phyloP scores from a whole-genome alignment of 257 asterid species.

The Fraxinus excelsior region DNA sequence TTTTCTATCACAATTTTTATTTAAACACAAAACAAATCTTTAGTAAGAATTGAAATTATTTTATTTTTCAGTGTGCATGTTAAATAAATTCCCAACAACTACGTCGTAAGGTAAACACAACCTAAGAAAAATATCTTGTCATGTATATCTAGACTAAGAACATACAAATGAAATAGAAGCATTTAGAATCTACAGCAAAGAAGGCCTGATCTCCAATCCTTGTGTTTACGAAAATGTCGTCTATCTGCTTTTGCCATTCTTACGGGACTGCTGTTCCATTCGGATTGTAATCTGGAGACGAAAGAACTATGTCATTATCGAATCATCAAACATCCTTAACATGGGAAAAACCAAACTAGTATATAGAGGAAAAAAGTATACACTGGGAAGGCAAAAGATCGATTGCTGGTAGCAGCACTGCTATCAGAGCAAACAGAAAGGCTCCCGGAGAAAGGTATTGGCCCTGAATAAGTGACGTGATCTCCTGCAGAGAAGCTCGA shows the following conservation, averaged over 20 bases:
- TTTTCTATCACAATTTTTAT: too few relatives aligned
- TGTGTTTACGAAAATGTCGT: conserved; percentile 52
- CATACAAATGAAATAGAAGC: conserved; percentile 22
- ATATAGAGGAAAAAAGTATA: conserved; percentile 20
- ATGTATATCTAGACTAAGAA: conserved; percentile 43
- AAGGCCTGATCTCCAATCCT: conserved; percentile 76
- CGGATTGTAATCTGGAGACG: conserved; percentile 61
- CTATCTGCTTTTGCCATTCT: conserved; percentile 65
- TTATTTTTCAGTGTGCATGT: too few relatives aligned
- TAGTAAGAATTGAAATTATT: too few relatives aligned
- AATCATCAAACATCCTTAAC: background rate
- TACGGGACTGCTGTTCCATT: conserved; percentile 86
- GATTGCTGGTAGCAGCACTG: conserved; percentile 53
- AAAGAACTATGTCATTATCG: background rate
- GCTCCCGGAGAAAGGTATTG: conserved; percentile 47
- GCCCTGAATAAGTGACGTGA: conserved; percentile 37
- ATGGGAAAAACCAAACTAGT: background rate
- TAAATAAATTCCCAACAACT: background rate
- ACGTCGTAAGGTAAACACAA: conserved; percentile 28
- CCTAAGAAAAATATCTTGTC: conserved; percentile 31
- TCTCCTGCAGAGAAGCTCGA: conserved; percentile 49
- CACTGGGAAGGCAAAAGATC: conserved; percentile 79
- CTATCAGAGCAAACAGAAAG: conserved; percentile 68
- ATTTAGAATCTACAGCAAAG: conserved; percentile 79
- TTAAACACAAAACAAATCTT: too few relatives aligned